These are phyloP conservation scores for Psilocybe cubensis DNA, from an alignment of 768 basidiomycete species.

Conservation along the genomic window DNA sequence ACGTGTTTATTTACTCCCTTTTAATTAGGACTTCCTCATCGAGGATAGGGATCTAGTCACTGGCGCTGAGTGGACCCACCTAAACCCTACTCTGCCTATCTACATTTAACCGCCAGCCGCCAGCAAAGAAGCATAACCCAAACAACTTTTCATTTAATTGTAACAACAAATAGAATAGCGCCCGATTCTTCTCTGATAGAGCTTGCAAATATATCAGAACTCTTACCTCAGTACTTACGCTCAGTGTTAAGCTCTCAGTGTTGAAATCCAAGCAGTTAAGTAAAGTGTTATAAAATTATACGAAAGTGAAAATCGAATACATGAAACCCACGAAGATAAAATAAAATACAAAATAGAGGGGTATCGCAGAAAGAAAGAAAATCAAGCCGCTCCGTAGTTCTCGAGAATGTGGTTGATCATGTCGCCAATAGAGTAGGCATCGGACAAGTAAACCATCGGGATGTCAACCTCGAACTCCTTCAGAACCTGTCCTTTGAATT, in stretches of 20 bases:
- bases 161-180: neutral
- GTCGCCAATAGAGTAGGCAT: conserved; percentile 32
- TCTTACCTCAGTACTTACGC: neutral
- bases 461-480: conserved; percentile 35
- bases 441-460: conserved; percentile 34
- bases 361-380: neutral
- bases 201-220: neutral
- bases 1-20: conserved; percentile 10
- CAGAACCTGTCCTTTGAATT: conserved; percentile 33
- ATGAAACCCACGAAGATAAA: neutral
- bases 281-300: neutral
- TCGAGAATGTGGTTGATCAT: conserved; percentile 31
- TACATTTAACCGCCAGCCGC: conserved; percentile 56
- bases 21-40: conserved; percentile 76
- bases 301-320: neutral
- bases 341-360: neutral
- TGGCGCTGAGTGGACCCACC: conserved; percentile 71
- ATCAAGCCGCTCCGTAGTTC: conserved; percentile 15
- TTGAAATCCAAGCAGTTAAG: neutral
- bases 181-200: neutral
- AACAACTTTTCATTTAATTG: neutral
- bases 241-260: neutral
- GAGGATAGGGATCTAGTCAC: conserved; percentile 74
- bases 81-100: conserved; percentile 80
- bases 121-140: neutral